These are phyloP conservation scores for Magnolia changhungtana DNA, from an alignment of 164 flowering plant genomes.

Conservation along the genomic window DNA sequence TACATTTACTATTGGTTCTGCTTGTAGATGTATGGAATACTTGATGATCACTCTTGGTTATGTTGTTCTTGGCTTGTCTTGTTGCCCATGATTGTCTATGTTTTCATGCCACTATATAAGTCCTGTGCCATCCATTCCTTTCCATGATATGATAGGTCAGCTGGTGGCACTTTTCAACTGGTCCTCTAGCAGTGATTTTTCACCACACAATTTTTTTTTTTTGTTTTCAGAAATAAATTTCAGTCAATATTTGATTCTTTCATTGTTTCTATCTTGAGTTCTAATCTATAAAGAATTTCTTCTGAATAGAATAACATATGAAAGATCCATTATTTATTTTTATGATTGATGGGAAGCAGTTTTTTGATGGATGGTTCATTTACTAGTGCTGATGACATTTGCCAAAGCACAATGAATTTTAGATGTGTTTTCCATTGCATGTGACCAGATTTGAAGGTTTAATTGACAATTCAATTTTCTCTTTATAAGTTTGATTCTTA, in stretches of 20 bases:
- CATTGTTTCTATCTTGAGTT: neutral
- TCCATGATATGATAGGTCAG: neutral
- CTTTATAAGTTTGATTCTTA: neutral
- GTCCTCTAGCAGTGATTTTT: neutral
- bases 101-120: neutral
- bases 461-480: neutral
- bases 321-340: too few relatives aligned
- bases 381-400: too few relatives aligned
- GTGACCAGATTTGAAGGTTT: neutral
- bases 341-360: too few relatives aligned
- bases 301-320: too few relatives aligned
- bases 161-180: neutral
- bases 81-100: too few relatives aligned
- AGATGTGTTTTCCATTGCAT: neutral
- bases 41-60: too few relatives aligned
- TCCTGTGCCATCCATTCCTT: neutral
- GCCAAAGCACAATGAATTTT: too few relatives aligned
- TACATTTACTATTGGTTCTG: too few relatives aligned
- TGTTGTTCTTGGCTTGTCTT: too few relatives aligned
- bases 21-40: too few relatives aligned
- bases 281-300: too few relatives aligned
- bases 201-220: neutral
- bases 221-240: neutral
- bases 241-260: neutral
- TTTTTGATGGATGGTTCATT: too few relatives aligned